These are phyloP conservation scores for Penicillium sp. DNA, from an alignment of 2,329 filamentous ascomycete species.

Conservation along the genomic window DNA sequence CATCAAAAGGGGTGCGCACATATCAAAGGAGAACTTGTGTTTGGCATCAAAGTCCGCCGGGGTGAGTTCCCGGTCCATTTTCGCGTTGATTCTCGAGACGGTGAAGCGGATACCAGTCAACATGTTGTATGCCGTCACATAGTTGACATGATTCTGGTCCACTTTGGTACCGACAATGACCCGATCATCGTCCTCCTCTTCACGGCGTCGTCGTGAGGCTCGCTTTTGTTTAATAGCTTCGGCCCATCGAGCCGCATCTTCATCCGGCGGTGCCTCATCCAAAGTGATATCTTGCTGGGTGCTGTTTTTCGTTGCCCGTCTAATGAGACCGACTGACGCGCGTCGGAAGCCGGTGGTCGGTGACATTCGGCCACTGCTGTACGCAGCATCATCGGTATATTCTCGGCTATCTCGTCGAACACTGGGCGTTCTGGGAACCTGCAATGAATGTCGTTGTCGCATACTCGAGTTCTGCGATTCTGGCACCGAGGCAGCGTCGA, in stretches of 20 bases:
- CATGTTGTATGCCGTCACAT: slow-evolving; percentile 99
- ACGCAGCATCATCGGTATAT: slow-evolving; percentile 61
- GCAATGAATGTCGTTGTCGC: slow-evolving; percentile 82
- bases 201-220: slow-evolving; percentile 76
- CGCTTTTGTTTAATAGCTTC: slow-evolving; percentile 90
- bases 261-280: slow-evolving; percentile 82
- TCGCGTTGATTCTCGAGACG: slow-evolving; percentile 93
- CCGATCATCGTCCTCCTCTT: slow-evolving; percentile 85
- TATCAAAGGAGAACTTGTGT: slow-evolving; percentile 98
- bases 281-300: slow-evolving; percentile 79
- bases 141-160: slow-evolving; percentile 95
- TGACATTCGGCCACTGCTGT: slow-evolving; percentile 77
- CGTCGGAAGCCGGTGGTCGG: slow-evolving; percentile 67
- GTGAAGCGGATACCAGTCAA: slow-evolving; percentile 96
- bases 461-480: slow-evolving; percentile 60
- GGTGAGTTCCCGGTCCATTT: slow-evolving; percentile 85
- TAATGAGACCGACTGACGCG: slow-evolving; percentile 77
- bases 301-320: slow-evolving; percentile 80
- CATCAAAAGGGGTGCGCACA: slow-evolving; percentile 58
- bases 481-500: slow-evolving; percentile 54
- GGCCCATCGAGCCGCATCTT: slow-evolving; percentile 87
- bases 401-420: slow-evolving; percentile 66
- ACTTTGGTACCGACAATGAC: slow-evolving; percentile 97
- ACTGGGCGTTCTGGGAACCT: slow-evolving; percentile 72
- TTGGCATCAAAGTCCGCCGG: slow-evolving; percentile 90